Conservation (phyloP, 495 filamentous ascomycete genomes). For the Penicillium lividum region DNA sequence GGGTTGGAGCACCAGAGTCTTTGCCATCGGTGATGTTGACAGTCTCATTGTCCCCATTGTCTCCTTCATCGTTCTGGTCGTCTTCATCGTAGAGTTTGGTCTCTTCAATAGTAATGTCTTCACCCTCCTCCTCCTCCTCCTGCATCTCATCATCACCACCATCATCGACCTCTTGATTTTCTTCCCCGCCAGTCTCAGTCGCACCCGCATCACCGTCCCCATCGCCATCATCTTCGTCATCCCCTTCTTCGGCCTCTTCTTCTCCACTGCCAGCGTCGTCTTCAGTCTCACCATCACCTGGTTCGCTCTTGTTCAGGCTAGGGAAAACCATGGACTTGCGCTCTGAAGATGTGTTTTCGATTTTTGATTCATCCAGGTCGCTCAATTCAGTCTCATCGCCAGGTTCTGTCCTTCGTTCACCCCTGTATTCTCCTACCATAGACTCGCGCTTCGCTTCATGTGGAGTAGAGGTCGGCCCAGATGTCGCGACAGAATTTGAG, state of each 20-base stretch:
- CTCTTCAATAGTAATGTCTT: conserved; percentile 9
- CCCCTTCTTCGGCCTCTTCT: conserved; percentile 44
- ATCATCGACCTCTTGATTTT: conserved; percentile 22
- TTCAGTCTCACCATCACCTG: conserved; percentile 30
- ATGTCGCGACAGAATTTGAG: conserved; percentile 9
- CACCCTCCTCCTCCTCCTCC: conserved; percentile 29
- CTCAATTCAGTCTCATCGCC: conserved; percentile 81
- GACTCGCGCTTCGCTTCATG: conserved; percentile 8
- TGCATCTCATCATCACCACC: conserved; percentile 24
- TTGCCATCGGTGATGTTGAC: conserved; percentile 18
- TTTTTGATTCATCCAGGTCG: conserved; percentile 59
- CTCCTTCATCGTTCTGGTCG: conserved; percentile 16
- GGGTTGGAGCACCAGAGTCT: conserved; percentile 7
- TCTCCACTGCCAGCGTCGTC: conserved; percentile 32
- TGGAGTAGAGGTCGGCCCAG: conserved; percentile 24
- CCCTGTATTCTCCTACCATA: conserved; percentile 17
- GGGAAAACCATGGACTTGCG: conserved; percentile 38
- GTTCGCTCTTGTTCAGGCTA: conserved; percentile 30
- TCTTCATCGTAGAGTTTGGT: conserved; percentile 8
- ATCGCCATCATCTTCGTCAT: conserved; percentile 17
- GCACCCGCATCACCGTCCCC: conserved; percentile 24
- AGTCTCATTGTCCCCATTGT: conserved; percentile 16
- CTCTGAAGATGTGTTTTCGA: conserved; percentile 42
- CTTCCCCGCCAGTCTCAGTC: conserved; percentile 17
- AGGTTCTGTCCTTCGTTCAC: conserved; percentile 51